Conservation (phyloP, 345 rosid species). For the Rhizophora apiculata region DNA sequence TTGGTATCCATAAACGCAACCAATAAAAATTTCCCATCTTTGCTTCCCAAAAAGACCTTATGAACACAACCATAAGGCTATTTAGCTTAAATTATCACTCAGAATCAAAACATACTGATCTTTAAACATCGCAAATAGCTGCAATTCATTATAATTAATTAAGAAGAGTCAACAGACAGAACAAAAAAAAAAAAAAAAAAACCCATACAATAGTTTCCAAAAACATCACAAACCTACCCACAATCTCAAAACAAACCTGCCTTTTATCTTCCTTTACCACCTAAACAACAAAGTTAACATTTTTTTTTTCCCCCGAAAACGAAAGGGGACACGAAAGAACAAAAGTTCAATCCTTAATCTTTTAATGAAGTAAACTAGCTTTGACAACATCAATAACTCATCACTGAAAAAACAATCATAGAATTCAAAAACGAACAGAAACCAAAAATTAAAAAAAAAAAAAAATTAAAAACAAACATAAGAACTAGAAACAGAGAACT, state of each 20-base stretch:
- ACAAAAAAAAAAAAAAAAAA: not conserved
- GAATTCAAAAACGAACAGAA: not conserved
- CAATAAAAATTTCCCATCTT: not conserved
- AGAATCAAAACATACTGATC: not conserved
- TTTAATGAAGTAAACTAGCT: no score
- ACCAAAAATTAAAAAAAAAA: not conserved
- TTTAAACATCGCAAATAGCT: not conserved
- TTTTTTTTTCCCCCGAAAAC: no score
- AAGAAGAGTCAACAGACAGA: not conserved
- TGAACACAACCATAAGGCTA: not conserved
- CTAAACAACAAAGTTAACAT: not conserved
- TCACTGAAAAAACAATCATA: not conserved
- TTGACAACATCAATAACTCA: not conserved
- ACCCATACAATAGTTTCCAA: not conserved
- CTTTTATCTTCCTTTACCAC: not conserved
- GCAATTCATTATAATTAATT: not conserved
- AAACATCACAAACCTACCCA: not conserved
- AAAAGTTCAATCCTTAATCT: no score
- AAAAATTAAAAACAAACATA: not conserved
- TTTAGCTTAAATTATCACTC: not conserved
- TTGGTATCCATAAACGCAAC: no score
- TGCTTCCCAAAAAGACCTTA: not conserved
- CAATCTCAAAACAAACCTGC: not conserved
- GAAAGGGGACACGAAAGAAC: no score
- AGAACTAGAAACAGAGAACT: not conserved